These are phyloP conservation scores for Penicillium carneum DNA, from an alignment of 2,329 filamentous ascomycete species.

Conservation along the genomic window DNA sequence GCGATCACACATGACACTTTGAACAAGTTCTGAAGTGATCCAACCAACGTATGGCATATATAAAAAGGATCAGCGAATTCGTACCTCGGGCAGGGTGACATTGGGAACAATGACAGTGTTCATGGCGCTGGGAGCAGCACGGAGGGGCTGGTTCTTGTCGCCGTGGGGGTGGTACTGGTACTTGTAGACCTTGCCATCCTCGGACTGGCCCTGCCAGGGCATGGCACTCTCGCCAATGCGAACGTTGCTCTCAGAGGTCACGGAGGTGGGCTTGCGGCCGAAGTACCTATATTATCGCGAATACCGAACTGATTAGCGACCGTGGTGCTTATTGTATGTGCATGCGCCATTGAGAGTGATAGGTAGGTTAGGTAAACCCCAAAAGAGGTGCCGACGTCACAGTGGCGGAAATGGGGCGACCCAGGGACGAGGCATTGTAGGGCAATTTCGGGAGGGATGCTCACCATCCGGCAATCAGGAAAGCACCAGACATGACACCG, in stretches of 20 bases:
- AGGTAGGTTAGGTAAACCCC: background rate
- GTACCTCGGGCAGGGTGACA: conserved; percentile 87
- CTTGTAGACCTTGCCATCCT: conserved; percentile 70
- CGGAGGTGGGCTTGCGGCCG: conserved; percentile 84
- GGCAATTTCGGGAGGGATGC: conserved; percentile 29
- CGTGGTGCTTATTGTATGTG: conserved; percentile 1
- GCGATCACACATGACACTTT: background rate
- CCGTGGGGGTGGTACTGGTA: conserved; percentile 87
- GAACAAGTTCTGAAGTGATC: background rate
- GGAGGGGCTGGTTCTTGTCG: conserved; percentile 75
- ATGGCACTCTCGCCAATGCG: conserved; percentile 77
- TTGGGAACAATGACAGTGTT: conserved; percentile 94
- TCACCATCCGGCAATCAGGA: conserved; percentile 82
- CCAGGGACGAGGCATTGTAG: conserved; percentile 19
- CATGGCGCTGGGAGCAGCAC: conserved; percentile 91
- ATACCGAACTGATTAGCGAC: conserved; percentile 22
- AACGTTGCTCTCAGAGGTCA: conserved; percentile 81
- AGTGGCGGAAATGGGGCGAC: conserved; percentile 20
- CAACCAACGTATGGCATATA: background rate
- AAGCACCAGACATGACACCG: conserved; percentile 86
- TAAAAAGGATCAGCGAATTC: conserved; percentile 32
- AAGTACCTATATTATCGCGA: conserved; percentile 49
- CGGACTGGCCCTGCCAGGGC: conserved; percentile 82
- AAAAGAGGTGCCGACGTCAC: conserved; percentile 18
- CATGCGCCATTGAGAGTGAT: conserved; percentile 43